Base-by-base conservation (phyloP, 352 stramenopile species). In the Globisporangium radiosum region DNA sequence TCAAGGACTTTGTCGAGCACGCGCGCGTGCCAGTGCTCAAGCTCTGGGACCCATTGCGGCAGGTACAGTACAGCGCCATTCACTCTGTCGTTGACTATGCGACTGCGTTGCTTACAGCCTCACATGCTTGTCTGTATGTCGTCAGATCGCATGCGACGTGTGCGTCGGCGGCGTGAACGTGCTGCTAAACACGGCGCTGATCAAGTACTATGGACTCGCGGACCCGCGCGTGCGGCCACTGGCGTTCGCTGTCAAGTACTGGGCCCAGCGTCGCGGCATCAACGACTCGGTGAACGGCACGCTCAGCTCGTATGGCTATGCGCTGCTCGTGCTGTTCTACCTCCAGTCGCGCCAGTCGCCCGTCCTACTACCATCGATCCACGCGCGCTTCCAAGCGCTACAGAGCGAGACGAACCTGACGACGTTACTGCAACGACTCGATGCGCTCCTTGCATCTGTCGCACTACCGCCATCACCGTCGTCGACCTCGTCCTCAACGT, bases 251-350 rank as follows among this genome's bases (percentile, higher is more conserved):
- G 85, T 99, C 63, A 99, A 99, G 72, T 86, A 97, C 47, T 99
- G 97, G 97, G 96, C 96, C 7, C 98, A 99, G 69, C 82, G 84
- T 42, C 79, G 97, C 33, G 84, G 94, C 9, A 98, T 99, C 63
- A 99, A 99, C 68, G 96, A 98, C 61, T 95, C 97, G 40, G 87
- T 80, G 19, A 91, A 98, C 36, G 95, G 97, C 19, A 99, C 97
- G 17, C 76, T 99, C 50, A 98, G 88, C 62, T 98, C 91, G 8
- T 99, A 99, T 65, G 97, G 93, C 0, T 99, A 98, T 75, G 94
- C 98, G 63, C 71, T 99, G 48, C 82, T 98, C 71, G 70, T 99
- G 47, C 82, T 99, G 52, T 97, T 99, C 71, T 99, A 97, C 76
- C 84, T 99, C 47, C 93, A 98, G 66, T 88, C 79, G 10, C 69